Evolutionary conservation across 2,329 filamentous ascomycete genomes (phyloP).

Genomic region (Epichloe hybrida): DNA sequence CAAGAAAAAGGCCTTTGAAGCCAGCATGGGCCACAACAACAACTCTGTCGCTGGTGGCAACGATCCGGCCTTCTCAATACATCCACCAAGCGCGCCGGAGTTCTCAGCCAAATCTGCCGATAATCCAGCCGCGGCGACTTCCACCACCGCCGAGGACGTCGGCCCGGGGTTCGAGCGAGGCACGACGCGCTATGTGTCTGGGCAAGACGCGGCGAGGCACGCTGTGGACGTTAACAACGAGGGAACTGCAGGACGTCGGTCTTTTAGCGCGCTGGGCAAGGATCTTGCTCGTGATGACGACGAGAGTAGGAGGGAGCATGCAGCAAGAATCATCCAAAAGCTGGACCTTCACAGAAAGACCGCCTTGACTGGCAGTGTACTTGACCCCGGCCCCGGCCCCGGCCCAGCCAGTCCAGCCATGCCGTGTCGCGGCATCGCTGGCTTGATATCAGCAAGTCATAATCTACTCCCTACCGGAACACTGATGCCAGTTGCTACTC

Average conservation of each 20-base stretch:
- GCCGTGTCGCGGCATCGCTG: conserved; percentile 57
- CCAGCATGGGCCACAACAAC: conserved; percentile 42
- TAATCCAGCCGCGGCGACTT: conserved; percentile 47
- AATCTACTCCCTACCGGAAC: conserved; percentile 48
- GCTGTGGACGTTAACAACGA: conserved; percentile 55
- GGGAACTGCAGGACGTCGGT: conserved; percentile 33
- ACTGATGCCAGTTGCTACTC: conserved; percentile 14
- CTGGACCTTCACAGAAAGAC: conserved; percentile 78
- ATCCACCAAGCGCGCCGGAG: conserved; percentile 73
- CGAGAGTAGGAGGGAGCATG: conserved; percentile 66
- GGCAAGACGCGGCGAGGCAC: conserved; percentile 44
- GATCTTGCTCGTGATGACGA: conserved; percentile 50
- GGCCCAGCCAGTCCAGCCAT: conserved; percentile 21
- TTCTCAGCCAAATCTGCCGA: conserved; percentile 74
- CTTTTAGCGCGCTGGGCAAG: conserved; percentile 37
- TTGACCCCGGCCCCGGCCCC: conserved; percentile 16
- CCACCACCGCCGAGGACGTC: conserved; percentile 32
- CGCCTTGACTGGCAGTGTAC: conserved; percentile 35
- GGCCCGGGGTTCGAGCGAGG: conserved; percentile 38
- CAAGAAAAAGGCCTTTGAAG: conserved; percentile 83
- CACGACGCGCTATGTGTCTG: conserved; percentile 50
- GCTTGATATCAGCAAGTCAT: conserved; percentile 75
- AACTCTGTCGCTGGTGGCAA: conserved; percentile 33
- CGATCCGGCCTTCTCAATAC: conserved; percentile 83
- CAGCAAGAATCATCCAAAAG: conserved; percentile 81